Base-by-base conservation (phyloP, 164 flowering plant genomes). In the Warburgia ugandensis region DNA sequence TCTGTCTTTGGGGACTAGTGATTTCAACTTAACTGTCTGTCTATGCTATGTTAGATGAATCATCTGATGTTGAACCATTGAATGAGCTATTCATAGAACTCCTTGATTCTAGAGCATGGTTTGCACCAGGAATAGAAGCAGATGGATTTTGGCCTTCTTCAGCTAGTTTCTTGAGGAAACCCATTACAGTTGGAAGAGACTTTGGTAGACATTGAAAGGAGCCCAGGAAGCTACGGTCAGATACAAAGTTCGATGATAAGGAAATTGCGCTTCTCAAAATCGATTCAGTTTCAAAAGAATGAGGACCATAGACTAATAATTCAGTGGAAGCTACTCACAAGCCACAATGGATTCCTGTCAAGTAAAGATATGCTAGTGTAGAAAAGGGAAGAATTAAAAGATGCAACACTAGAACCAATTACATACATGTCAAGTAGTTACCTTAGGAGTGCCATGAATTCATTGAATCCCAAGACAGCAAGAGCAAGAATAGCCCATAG, bases 401-500 rank as follows among this genome's bases (percentile, higher is more conserved):
- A 27, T 46, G 50, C 21, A 30, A 21, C 10, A 11, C 14, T 9
- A 6, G 31, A n/a, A n/a, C n/a, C n/a, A n/a, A n/a, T n/a, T n/a
- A n/a, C n/a, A n/a, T n/a, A n/a, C n/a, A n/a, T n/a, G n/a, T 7
- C 10, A 45, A 45, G 21, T 5, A 25, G 25, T 47, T 66, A 83
- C 95, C 66, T 81, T 38, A 86, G 42, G 33, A 86, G 81, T 1
- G 59, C 36, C 77, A 81, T 79, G 50, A 86, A 70, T 67, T 86
- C 91, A 52, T 86, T 83, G 45, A 83, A 83, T 1, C 95, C 95
- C 32, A 83, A 79, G 16, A 83, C 29, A 49, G 79, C 8, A 70
- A 86, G 41, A 5, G 83, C 84, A 20, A 70, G 25, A 47, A 81
- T 83, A 5, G 86, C 86, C 91, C 95, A 86, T 23, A 84, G 80